Percentiles rank a stretch among this genome's conserved stretches.
Evolutionary conservation across 805 yeast genomes (phyloP).

Genomic region (Lipomyces sp.): DNA sequence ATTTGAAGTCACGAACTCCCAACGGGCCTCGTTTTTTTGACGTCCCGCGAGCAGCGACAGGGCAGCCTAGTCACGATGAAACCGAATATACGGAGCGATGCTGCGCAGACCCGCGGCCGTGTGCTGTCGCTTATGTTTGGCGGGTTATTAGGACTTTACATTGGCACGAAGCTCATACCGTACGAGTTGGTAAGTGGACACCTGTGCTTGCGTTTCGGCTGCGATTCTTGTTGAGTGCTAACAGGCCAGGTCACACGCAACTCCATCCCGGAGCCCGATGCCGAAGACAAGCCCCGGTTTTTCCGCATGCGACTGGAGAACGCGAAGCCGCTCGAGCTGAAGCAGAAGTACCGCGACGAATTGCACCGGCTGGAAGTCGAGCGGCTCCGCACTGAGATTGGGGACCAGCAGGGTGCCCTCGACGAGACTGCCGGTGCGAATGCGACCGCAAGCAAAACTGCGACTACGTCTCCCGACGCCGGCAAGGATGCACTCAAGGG

Average conservation of each 20-base stretch:
- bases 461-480: no score
- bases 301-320: not conserved
- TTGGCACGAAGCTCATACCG: conserved; percentile 5
- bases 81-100: conserved; percentile 3
- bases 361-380: conserved; percentile 2
- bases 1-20: no score
- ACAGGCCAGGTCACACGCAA: conserved; percentile 1
- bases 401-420: not conserved
- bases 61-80: no score
- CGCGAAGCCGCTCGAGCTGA: conserved; percentile 7
- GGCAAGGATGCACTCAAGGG: not conserved
- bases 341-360: conserved; percentile 1
- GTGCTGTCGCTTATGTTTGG: conserved; percentile 4
- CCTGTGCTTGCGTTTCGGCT: not conserved
- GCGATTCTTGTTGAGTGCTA: no score
- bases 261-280: not conserved
- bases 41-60: no score
- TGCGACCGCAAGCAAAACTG: not conserved
- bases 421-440: not conserved
- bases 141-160: conserved; percentile 1
- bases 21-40: no score
- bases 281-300: not conserved
- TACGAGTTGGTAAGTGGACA: not conserved
- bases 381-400: conserved; percentile 2
- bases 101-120: conserved; percentile 2